phyloP scores from a whole-genome alignment of 345 rosid species.

The Brassica rapa region DNA sequence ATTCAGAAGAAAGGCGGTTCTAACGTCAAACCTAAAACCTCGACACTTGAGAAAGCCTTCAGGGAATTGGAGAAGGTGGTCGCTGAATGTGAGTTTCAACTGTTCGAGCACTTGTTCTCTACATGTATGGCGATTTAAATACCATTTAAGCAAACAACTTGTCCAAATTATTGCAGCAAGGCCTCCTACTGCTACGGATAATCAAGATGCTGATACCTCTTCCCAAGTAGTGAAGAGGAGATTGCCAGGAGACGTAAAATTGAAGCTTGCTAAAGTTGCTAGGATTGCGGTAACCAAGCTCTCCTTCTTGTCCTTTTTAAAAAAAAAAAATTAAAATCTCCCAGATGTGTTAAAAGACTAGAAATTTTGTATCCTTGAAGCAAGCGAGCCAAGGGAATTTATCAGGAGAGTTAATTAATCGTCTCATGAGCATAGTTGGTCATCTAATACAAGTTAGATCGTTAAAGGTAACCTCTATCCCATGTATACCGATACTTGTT shows the following conservation, averaged over 20 bases:
- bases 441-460: slow-evolving; percentile 93
- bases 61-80: slow-evolving; percentile 89
- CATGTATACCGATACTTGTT: slow-evolving; percentile 2
- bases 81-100: slow-evolving; percentile 63
- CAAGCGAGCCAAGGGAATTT: slow-evolving; percentile 92
- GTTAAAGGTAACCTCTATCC: slow-evolving; percentile 61
- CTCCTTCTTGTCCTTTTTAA: neutral
- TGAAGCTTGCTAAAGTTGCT: slow-evolving; percentile 80
- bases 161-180: slow-evolving; percentile 59
- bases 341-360: slow-evolving; percentile 21
- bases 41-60: slow-evolving; percentile 80
- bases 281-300: slow-evolving; percentile 44
- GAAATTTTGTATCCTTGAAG: slow-evolving; percentile 37
- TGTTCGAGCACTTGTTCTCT: neutral
- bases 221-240: slow-evolving; percentile 76
- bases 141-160: slow-evolving; percentile 7
- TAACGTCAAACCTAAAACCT: slow-evolving; percentile 57
- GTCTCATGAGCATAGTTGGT: slow-evolving; percentile 89
- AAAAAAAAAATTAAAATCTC: neutral
- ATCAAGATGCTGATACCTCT: slow-evolving; percentile 75
- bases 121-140: slow-evolving; percentile 4
- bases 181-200: slow-evolving; percentile 71
- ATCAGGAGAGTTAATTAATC: slow-evolving; percentile 75
- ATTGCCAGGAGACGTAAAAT: slow-evolving; percentile 75
- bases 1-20: slow-evolving; percentile 62